Conservation (phyloP, 352 stramenopile genomes). For the Phytophthora ohioensis region DNA sequence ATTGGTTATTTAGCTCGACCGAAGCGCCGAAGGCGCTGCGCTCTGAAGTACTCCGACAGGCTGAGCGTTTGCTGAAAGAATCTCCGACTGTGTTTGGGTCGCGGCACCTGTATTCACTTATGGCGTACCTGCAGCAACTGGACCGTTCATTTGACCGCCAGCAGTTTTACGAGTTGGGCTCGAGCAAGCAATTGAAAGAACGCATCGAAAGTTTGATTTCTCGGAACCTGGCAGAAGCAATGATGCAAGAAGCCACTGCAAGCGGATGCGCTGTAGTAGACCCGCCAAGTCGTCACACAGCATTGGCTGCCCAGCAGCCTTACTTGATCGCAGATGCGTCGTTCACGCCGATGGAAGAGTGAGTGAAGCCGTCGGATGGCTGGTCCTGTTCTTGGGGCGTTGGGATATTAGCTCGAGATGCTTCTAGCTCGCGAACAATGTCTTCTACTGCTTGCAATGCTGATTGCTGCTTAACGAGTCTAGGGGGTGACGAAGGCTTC, state of each 20-base stretch:
- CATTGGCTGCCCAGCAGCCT: constrained; percentile 20
- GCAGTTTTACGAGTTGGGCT: constrained; percentile 51
- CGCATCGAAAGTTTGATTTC: constrained; percentile 62
- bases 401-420: constrained; percentile 20
- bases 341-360: constrained; percentile 57
- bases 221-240: constrained; percentile 67
- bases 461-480: constrained; percentile 24
- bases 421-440: constrained; percentile 48
- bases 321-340: constrained; percentile 44
- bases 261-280: constrained; percentile 16
- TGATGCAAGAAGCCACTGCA: constrained; percentile 52
- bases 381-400: constrained; percentile 9
- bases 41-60: constrained; percentile 50
- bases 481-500: constrained; percentile 20
- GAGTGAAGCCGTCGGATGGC: constrained; percentile 12
- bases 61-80: constrained; percentile 59
- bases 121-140: constrained; percentile 70
- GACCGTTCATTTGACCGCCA: constrained; percentile 73
- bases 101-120: constrained; percentile 66
- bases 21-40: constrained; percentile 57
- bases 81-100: constrained; percentile 61
- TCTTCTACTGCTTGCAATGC: constrained; percentile 46
- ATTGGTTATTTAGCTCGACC: constrained; percentile 56
- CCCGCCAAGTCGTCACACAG: constrained; percentile 10
- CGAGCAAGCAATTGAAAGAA: constrained; percentile 60